Evolutionary conservation across 2,329 filamentous ascomycete species (phyloP).

Genomic region (Pleurostoma richardsiae): DNA sequence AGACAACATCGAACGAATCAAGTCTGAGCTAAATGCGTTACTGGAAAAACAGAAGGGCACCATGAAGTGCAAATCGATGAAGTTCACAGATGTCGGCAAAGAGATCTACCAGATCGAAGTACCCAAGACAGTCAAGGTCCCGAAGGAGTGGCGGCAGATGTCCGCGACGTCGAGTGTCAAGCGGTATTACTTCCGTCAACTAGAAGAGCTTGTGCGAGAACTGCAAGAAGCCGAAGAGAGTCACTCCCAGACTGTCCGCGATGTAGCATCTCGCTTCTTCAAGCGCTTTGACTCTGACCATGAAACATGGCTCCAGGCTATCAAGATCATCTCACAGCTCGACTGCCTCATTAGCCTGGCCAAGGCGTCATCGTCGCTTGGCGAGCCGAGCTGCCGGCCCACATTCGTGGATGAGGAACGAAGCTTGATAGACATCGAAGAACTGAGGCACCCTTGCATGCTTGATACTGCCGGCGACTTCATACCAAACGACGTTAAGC

Average conservation of each 20-base stretch:
- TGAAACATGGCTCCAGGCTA: slow-evolving; percentile 78
- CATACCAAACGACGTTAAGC: slow-evolving; percentile 88
- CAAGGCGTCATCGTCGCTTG: slow-evolving; percentile 78
- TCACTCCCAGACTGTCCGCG: slow-evolving; percentile 84
- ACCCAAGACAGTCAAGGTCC: slow-evolving; percentile 79
- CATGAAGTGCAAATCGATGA: slow-evolving; percentile 67
- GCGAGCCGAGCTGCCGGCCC: slow-evolving; percentile 83
- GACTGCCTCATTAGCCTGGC: slow-evolving; percentile 93
- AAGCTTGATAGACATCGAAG: slow-evolving; percentile 84
- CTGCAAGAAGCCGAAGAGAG: slow-evolving; percentile 93
- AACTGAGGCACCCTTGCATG: slow-evolving; percentile 94
- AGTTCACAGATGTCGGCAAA: slow-evolving; percentile 84
- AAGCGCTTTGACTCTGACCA: slow-evolving; percentile 86
- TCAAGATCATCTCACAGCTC: slow-evolving; percentile 84
- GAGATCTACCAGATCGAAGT: slow-evolving; percentile 96
- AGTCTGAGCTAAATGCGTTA: slow-evolving; percentile 65
- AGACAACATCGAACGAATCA: slow-evolving; percentile 69
- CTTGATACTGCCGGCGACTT: slow-evolving; percentile 85
- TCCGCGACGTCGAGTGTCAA: slow-evolving; percentile 87
- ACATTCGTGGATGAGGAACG: slow-evolving; percentile 80
- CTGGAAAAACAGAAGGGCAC: slow-evolving; percentile 67
- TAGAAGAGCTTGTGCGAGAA: slow-evolving; percentile 76
- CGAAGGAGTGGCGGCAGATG: slow-evolving; percentile 91
- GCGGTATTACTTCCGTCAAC: slow-evolving; percentile 86
- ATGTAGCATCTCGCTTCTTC: slow-evolving; percentile 79